Percentiles rank a stretch among this genome's conserved stretches.
Evolutionary conservation across 805 yeast species (phyloP).

Genomic region (Saccharomycopsis amapae): DNA sequence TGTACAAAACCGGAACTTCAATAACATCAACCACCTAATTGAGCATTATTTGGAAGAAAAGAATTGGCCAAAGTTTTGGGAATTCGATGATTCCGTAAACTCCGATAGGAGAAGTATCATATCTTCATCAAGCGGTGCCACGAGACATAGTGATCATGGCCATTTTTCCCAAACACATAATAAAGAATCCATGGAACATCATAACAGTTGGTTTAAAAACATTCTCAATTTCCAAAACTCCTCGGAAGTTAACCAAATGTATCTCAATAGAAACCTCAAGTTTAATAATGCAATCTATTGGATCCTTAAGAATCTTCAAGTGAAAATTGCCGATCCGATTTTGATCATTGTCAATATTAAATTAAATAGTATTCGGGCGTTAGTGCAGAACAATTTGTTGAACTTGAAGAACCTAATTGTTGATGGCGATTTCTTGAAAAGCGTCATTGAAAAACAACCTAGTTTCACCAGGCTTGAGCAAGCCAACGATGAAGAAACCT

Average conservation of each 20-base stretch:
- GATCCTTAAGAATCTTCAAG: slow-evolving; percentile 16
- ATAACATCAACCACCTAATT: slow-evolving; percentile 15
- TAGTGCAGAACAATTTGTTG: slow-evolving; percentile 14
- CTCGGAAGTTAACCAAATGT: slow-evolving; percentile 14
- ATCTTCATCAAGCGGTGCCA: not conserved
- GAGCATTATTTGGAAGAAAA: slow-evolving; percentile 18
- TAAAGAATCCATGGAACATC: not conserved
- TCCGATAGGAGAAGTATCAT: not conserved
- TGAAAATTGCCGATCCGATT: slow-evolving; percentile 20
- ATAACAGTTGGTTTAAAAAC: slow-evolving; percentile 16
- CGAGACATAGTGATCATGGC: not conserved
- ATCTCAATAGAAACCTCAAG: slow-evolving; percentile 19
- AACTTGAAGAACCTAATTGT: slow-evolving; percentile 17
- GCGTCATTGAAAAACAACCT: slow-evolving; percentile 9
- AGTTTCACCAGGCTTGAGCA: not conserved
- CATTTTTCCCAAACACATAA: not conserved
- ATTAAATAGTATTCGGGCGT: slow-evolving; percentile 8
- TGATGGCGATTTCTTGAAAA: slow-evolving; percentile 15
- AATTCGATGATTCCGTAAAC: not conserved
- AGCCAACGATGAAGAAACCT: not conserved
- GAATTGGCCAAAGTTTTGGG: slow-evolving; percentile 19
- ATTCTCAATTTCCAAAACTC: slow-evolving; percentile 7
- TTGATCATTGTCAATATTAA: slow-evolving; percentile 20
- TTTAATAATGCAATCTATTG: slow-evolving; percentile 18
- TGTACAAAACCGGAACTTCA: slow-evolving; percentile 2